These are phyloP conservation scores for Nicotiana knightiana DNA, from an alignment of 257 asterid species.

Conservation along the genomic window DNA sequence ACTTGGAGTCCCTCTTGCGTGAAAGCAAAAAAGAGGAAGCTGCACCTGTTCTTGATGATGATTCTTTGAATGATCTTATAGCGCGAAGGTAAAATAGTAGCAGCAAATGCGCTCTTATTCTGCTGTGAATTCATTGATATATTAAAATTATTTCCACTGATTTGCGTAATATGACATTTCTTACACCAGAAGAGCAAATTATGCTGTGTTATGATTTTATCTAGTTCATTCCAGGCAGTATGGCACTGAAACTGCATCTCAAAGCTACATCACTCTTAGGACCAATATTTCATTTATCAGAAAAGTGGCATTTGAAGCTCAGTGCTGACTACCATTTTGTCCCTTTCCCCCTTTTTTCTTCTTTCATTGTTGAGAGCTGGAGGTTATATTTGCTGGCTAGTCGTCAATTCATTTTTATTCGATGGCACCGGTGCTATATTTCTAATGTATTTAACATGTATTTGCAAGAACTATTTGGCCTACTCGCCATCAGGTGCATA, in stretches of 20 bases:
- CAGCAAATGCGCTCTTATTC: neutral
- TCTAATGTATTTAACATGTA: neutral
- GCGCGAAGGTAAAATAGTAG: conserved; percentile 72
- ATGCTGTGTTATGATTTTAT: neutral
- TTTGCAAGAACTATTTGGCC: neutral
- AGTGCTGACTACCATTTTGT: neutral
- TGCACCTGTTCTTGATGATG: conserved; percentile 93
- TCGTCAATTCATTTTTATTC: neutral
- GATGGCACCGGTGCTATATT: neutral
- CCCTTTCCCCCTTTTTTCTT: neutral
- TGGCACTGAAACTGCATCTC: neutral
- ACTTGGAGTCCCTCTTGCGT: conserved; percentile 94
- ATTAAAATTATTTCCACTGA: neutral
- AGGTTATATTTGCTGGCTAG: neutral
- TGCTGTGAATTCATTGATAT: conserved; percentile 9
- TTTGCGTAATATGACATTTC: neutral
- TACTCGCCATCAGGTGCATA: neutral
- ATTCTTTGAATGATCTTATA: conserved; percentile 84
- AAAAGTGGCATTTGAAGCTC: neutral
- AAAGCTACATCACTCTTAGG: neutral
- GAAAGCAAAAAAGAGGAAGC: conserved; percentile 96
- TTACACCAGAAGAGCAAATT: neutral
- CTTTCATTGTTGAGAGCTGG: neutral
- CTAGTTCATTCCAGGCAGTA: neutral
- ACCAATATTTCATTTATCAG: neutral